Evolutionary conservation across 106 monocot genomes (phyloP), one percentile per base, ranked within the genome.

Genomic region (Dendrobium chrysotoxum): DNA sequence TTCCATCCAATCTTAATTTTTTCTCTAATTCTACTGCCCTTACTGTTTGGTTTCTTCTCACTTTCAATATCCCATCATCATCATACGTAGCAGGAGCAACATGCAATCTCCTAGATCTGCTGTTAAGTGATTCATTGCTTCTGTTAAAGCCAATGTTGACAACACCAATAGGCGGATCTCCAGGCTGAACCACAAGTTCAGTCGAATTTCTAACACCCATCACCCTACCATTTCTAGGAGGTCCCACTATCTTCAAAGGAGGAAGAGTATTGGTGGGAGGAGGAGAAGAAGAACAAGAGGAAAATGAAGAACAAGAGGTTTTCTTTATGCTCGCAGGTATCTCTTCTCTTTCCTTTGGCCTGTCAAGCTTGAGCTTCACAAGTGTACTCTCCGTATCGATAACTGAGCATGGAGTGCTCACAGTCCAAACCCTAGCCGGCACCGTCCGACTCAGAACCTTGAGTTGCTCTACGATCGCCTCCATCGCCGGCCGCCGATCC

Each of bases 401-500:
- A 4, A 86, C 78, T 0, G 89, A 83, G 80, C 98, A 99, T 0
- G 98, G 98, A 40, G 92, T 90, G 25, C 77, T 88, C 31, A 89
- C 86, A 4, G 87, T 85, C 97, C 97, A 98, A 4, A 81, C 54
- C 79, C 84, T 91, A 0, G 80, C 64, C 30, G 83, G 41, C 65
- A 88, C 75, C 0, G 84, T 76, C 84, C 86, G 89, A 35, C 74
- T 81, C 4, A 95, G 65, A 10, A 83, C 77, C 87, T 90, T 87
- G 28, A 99, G 90, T 74, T 83, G 86, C 30, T 85, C 89, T 20
- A 90, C 90, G 20, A 99, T 88, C 85, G 95, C 88, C 4, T 77
- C 89, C 98, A 99, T 99, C 4, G 88, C 78, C 0, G 98, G 98
- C 80, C 98, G 83, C 83, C 84, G 70, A 72, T 93, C 95, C 81